phyloP scores from a whole-genome alignment of 108 stramenopile species.

The Stephanodiscus minutulus region DNA sequence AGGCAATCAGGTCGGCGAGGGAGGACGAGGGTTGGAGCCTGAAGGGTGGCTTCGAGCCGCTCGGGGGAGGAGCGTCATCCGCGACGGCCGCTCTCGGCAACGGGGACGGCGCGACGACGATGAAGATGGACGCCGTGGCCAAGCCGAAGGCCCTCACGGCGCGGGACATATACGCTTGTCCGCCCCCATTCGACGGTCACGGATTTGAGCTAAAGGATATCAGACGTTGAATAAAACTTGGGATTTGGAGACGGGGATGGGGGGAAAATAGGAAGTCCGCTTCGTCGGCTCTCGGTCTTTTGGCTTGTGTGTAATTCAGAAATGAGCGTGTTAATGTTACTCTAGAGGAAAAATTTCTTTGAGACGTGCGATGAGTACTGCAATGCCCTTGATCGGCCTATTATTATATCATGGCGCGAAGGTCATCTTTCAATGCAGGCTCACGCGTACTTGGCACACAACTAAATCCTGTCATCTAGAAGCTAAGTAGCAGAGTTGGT shows the following conservation, averaged over 20 bases:
- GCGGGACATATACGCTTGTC: conserved; percentile 29
- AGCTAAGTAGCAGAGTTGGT: too few relatives aligned
- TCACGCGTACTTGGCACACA: too few relatives aligned
- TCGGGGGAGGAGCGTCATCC: not conserved
- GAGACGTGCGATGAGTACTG: too few relatives aligned
- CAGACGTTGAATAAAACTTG: conserved; percentile 9
- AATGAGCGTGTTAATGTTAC: too few relatives aligned
- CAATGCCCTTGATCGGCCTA: too few relatives aligned
- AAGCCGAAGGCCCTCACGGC: conserved; percentile 48
- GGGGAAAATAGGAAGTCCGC: not conserved
- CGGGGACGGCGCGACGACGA: not conserved
- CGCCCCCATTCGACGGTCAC: conserved; percentile 47
- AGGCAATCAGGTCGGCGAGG: conserved; percentile 64
- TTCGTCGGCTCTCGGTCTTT: not conserved
- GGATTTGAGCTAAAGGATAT: conserved; percentile 48
- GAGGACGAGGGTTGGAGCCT: conserved; percentile 79
- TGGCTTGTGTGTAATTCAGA: not conserved
- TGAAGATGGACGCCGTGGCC: conserved; percentile 14
- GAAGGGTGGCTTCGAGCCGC: conserved; percentile 1
- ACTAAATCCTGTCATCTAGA: too few relatives aligned
- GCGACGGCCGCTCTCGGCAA: not conserved
- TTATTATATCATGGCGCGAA: too few relatives aligned
- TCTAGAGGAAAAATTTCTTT: too few relatives aligned
- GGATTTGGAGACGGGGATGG: not conserved
- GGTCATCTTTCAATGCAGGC: too few relatives aligned